Percentiles rank a stretch among this genome's conserved stretches.
phyloP scores from a whole-genome alignment of 768 basidiomycete species.

The Termitomyces bulborhizus region DNA sequence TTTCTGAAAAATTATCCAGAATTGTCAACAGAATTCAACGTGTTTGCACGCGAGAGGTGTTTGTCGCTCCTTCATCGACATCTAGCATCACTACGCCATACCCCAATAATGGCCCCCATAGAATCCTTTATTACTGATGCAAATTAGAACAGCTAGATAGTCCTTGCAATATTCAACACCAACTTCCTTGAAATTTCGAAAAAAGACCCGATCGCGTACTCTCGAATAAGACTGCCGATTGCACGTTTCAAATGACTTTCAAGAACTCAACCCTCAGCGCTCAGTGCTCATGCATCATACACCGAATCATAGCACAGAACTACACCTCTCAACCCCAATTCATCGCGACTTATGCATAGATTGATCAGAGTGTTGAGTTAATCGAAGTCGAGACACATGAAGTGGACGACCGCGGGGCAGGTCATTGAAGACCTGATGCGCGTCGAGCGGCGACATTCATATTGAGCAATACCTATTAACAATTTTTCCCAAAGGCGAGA shows the following conservation, averaged over 20 bases:
- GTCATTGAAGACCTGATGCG: conserved; percentile 63
- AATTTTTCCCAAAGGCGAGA: conserved; percentile 7
- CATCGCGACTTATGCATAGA: too few species aligned
- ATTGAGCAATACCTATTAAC: conserved; percentile 28
- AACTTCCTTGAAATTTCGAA: too few species aligned
- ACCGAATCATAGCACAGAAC: too few species aligned
- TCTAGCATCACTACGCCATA: not conserved
- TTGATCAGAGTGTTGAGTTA: not conserved
- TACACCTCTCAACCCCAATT: too few species aligned
- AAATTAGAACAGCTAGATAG: not conserved
- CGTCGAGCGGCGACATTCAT: conserved; percentile 80
- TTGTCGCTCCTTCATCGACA: not conserved
- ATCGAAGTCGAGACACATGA: conserved; percentile 17
- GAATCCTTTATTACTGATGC: not conserved
- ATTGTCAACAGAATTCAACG: conserved; percentile 59
- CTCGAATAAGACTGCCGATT: too few species aligned
- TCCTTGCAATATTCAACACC: too few species aligned
- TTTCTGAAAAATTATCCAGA: conserved; percentile 81
- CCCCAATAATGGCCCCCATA: not conserved
- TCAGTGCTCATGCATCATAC: too few species aligned
- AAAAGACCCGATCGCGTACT: too few species aligned
- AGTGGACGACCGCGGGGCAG: conserved; percentile 77
- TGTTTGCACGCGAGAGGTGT: conserved; percentile 26
- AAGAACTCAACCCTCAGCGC: too few species aligned
- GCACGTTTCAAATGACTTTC: too few species aligned